phyloP scores from a whole-genome alignment of 169 alveolate species.

The Sarcocystis neurona region DNA sequence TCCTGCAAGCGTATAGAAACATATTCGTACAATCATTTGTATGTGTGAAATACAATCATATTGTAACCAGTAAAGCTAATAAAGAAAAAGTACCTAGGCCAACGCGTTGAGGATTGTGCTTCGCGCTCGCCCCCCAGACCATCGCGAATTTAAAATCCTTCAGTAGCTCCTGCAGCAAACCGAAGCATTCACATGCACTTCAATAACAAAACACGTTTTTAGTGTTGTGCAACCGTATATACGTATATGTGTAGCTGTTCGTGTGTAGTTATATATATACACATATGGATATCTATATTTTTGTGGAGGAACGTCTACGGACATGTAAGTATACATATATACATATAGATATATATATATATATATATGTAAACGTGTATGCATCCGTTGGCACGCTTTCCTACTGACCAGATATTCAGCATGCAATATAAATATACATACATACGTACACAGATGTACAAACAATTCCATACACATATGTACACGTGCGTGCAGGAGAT shows the following conservation, averaged over 20 bases:
- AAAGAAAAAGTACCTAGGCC: slow-evolving; percentile 85
- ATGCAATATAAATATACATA: too few species aligned
- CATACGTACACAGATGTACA: too few species aligned
- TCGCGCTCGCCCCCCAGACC: slow-evolving; percentile 97
- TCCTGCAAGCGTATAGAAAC: too few species aligned
- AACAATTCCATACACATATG: too few species aligned
- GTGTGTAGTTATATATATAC: not conserved
- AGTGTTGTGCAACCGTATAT: slow-evolving; percentile 74
- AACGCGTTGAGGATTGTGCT: slow-evolving; percentile 94
- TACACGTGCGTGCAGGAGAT: too few species aligned
- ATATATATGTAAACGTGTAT: not conserved
- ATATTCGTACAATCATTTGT: too few species aligned
- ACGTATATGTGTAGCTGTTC: slow-evolving; percentile 39
- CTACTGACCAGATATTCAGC: too few species aligned
- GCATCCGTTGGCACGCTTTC: too few species aligned
- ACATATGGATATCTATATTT: not conserved
- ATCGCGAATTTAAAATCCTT: slow-evolving; percentile 91
- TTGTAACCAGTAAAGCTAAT: too few species aligned
- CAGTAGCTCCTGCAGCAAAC: slow-evolving; percentile 73
- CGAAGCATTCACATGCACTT: too few species aligned
- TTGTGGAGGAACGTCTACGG: not conserved
- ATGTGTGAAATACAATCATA: too few species aligned
- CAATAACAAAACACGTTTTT: slow-evolving; percentile 59
- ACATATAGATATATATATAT: not conserved
- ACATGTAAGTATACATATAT: not conserved